Base-by-base conservation (phyloP, 2,329 filamentous ascomycete genomes). In the Metarhizium sp. region DNA sequence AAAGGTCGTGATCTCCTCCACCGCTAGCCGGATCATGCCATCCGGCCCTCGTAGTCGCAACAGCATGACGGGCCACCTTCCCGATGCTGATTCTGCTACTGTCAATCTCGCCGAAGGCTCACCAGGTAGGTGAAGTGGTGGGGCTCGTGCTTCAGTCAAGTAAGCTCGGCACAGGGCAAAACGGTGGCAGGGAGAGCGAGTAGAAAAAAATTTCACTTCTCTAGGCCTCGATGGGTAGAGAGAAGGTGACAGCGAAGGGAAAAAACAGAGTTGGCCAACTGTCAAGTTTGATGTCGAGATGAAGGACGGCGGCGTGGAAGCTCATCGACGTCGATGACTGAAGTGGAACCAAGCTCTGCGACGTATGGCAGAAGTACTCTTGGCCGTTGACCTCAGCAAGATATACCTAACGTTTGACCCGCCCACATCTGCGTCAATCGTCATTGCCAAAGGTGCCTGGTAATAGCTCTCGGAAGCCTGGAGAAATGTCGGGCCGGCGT, bases 41-140 rank as follows among this genome's bases (percentile, higher is more conserved):
- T 96, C 91, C 60, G 89, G 90, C 69, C 91, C 91, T 65, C 92
- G 86, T 63, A 96, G 88, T 71, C 92, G 84, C 55, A 96, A 78
- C 66, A 96, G 79, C 84, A 96, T 96, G 60, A 67, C 74, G 67
- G 67, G 49, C 56, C 55, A 51, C 16, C 10, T 16, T 30, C n/a
- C 13, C 14, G 52, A 36, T 34, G 20, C 29, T 18, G 30, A 25
- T 13, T 47, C n/a, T 20, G 40, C n/a, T 45, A 6, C 8, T 42
- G 20, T 4, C n/a, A 20, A 25, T 13, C 42, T 32, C 11, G 7
- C 53, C 36, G n/a, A 32, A 5, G 10, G 11, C 38, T 40, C 14
- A 14, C 7, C 14, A 36, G 25, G 25, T 25, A 40, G 38, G n/a
- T 13, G 11, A 20, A 34, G 34, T 30, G 51, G 38, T 25, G 43